A percentile compares a stretch with the other conserved stretches of the same genome.
Evolutionary conservation across 2,329 filamentous ascomycete species (phyloP).

Genomic region (Microcera coccophila): DNA sequence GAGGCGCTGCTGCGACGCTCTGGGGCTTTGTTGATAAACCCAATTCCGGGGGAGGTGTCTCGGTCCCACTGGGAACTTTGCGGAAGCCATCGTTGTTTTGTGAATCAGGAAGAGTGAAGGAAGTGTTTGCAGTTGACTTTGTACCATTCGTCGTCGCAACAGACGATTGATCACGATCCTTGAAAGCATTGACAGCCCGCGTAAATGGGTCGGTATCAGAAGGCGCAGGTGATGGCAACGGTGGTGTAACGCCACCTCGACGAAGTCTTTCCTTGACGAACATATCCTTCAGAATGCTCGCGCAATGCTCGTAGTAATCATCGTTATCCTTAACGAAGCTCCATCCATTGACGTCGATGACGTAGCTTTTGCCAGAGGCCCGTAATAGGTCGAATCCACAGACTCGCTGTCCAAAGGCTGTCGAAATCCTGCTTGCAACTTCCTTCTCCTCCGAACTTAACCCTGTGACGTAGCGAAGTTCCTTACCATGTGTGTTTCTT

Average conservation of each 20-base stretch:
- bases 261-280: constrained; percentile 77
- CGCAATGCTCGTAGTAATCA: constrained; percentile 91
- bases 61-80: constrained; percentile 25
- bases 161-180: constrained; percentile 37
- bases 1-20: constrained; percentile 35
- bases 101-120: constrained; percentile 20
- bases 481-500: constrained; percentile 95
- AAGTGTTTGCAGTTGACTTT: constrained; percentile 27
- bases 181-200: constrained; percentile 30
- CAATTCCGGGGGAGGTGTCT: constrained; percentile 32
- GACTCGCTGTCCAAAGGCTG: constrained; percentile 87
- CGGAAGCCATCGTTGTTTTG: constrained; percentile 24
- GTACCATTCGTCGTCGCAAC: constrained; percentile 17
- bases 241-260: constrained; percentile 51
- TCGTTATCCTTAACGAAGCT: constrained; percentile 99
- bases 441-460: constrained; percentile 75
- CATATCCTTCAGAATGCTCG: constrained; percentile 79
- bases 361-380: constrained; percentile 84
- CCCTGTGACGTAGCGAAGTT: constrained; percentile 89
- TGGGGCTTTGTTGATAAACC: constrained; percentile 33
- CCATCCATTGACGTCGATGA: constrained; percentile 99
- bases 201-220: constrained; percentile 44
- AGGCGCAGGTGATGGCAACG: constrained; percentile 47
- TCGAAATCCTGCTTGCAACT: constrained; percentile 86
- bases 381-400: constrained; percentile 94